Percentiles rank a stretch among this genome's conserved stretches.
Conservation (phyloP, 1,139 yeast genomes). For the Suhomyces guaymorum region DNA sequence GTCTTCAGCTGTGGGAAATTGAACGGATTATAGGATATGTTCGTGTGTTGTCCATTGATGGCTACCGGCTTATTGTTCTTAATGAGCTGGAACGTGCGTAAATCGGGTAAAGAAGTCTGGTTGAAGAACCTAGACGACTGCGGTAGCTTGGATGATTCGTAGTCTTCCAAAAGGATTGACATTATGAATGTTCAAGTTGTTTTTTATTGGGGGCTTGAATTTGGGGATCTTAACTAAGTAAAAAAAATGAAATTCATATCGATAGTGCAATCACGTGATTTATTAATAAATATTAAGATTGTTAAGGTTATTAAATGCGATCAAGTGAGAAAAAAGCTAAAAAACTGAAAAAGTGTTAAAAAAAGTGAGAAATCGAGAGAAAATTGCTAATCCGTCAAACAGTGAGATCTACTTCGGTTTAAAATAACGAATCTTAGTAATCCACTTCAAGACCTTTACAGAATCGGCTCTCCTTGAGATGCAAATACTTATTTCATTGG, state of each 20-base stretch:
- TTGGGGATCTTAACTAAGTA: constrained; percentile 1
- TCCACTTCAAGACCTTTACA: too few species aligned
- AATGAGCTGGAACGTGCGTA: constrained; percentile 24
- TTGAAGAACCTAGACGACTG: constrained; percentile 39
- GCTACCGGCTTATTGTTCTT: constrained; percentile 22
- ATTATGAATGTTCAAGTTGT: neutral
- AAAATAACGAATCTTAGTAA: too few species aligned
- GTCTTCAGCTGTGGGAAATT: constrained; percentile 45
- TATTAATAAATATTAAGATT: too few species aligned
- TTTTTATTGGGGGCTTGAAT: neutral
- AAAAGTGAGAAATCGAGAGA: too few species aligned
- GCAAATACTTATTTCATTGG: too few species aligned
- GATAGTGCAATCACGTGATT: constrained; percentile 1
- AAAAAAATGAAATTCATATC: constrained; percentile 7
- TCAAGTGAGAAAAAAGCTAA: too few species aligned
- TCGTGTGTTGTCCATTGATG: constrained; percentile 32
- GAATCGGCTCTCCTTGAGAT: too few species aligned
- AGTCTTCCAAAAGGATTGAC: constrained; percentile 16
- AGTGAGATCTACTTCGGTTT: too few species aligned
- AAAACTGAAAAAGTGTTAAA: too few species aligned
- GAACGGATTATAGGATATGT: constrained; percentile 45
- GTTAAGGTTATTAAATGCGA: too few species aligned
- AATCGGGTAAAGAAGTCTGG: constrained; percentile 31
- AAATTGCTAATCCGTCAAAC: too few species aligned
- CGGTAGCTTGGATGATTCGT: constrained; percentile 28